Conservation (phyloP, 306 rosid genomes). For the Gastrolobium bilobum region DNA sequence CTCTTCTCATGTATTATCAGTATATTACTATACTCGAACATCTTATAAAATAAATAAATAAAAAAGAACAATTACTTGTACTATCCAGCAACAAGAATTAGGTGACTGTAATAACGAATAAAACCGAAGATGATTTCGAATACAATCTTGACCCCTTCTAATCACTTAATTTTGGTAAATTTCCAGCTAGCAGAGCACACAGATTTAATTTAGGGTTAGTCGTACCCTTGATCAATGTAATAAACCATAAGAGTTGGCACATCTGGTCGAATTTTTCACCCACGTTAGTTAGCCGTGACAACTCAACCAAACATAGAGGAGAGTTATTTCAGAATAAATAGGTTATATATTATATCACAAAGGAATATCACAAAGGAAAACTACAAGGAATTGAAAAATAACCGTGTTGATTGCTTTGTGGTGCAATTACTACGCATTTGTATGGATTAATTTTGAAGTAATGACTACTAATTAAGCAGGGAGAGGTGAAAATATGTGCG, state of each 20-base stretch:
- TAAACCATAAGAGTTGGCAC: not conserved
- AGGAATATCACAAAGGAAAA: not conserved
- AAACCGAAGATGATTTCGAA: not conserved
- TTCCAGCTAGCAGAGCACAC: not conserved
- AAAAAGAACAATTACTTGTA: not conserved
- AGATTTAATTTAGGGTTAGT: slow-evolving; percentile 27
- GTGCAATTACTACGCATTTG: not conserved
- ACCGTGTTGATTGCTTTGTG: slow-evolving; percentile 3
- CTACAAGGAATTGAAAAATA: not conserved
- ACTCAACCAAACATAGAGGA: not conserved
- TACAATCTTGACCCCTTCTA: not conserved
- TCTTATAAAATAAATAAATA: not conserved
- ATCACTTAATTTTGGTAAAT: not conserved
- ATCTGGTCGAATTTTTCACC: too few species aligned
- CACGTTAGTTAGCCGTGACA: too few species aligned
- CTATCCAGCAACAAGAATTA: slow-evolving; percentile 23
- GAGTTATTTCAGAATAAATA: slow-evolving; percentile 7
- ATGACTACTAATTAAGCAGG: not conserved
- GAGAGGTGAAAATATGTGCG: slow-evolving; percentile 25
- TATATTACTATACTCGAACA: not conserved
- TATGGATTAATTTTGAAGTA: not conserved
- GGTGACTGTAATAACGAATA: not conserved
- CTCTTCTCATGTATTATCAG: not conserved
- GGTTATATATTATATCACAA: slow-evolving; percentile 1
- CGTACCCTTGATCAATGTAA: not conserved